Percentiles rank a stretch among this genome's conserved stretches.
Conservation (phyloP, 805 yeast genomes). For the Spathaspora hagerdaliae region DNA sequence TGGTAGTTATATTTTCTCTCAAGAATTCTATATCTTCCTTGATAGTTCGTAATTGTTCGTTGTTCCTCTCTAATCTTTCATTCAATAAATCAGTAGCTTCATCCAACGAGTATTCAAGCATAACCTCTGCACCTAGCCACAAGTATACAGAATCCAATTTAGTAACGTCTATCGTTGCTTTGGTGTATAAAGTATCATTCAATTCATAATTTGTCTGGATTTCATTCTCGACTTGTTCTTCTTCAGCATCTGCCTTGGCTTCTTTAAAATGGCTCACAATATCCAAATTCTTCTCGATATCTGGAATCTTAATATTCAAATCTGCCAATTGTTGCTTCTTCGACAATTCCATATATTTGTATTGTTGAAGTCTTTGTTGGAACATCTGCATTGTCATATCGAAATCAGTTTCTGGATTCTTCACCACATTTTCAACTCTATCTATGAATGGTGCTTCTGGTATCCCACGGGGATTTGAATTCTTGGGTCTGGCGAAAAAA, state of each 20-base stretch:
- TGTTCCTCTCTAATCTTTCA: constrained; percentile 60
- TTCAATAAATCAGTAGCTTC: constrained; percentile 77
- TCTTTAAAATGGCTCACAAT: constrained; percentile 59
- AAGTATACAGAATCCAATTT: constrained; percentile 60
- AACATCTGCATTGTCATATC: constrained; percentile 66
- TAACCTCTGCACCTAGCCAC: constrained; percentile 98
- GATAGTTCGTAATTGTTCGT: constrained; percentile 54
- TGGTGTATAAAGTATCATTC: constrained; percentile 87
- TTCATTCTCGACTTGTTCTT: constrained; percentile 19
- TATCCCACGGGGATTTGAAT: constrained; percentile 86
- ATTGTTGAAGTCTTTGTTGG: constrained; percentile 86
- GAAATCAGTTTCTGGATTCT: constrained; percentile 59
- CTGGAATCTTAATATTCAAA: constrained; percentile 78
- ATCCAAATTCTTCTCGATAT: constrained; percentile 78
- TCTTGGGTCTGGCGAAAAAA: constrained; percentile 12
- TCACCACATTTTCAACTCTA: constrained; percentile 70
- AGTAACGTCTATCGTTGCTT: constrained; percentile 65
- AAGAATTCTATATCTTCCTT: constrained; percentile 82
- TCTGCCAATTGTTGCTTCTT: constrained; percentile 47
- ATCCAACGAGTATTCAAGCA: constrained; percentile 88
- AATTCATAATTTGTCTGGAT: constrained; percentile 81
- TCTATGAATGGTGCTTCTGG: constrained; percentile 95
- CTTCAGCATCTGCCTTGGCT: constrained; percentile 35
- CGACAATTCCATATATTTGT: constrained; percentile 77
- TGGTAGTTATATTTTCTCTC: constrained; percentile 88